These are phyloP conservation scores for Aspergillus arachidicola DNA, from an alignment of 2,329 filamentous ascomycete species.

Conservation along the genomic window DNA sequence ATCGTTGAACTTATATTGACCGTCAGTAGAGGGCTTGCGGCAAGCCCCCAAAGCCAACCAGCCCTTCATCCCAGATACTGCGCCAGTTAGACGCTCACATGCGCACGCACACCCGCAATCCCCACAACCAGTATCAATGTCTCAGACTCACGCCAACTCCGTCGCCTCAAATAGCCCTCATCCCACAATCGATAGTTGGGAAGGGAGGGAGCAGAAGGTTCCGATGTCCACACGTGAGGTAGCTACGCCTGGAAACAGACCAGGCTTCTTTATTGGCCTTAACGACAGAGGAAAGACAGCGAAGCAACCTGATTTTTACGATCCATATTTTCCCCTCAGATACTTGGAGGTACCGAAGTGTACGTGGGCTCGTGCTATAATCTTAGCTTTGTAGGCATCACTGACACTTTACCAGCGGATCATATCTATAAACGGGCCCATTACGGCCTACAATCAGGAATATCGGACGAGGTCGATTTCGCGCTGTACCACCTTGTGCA, in stretches of 20 bases:
- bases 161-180: constrained; percentile 35
- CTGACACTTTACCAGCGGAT: constrained; percentile 35
- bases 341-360: constrained; percentile 41
- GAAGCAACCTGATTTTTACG: constrained; percentile 41
- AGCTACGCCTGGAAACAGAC: constrained; percentile 46
- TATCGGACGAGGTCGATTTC: constrained; percentile 84
- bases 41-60: constrained; percentile 44
- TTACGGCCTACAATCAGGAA: constrained; percentile 76
- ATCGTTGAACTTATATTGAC: constrained; percentile 16
- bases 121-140: constrained; percentile 34
- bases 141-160: constrained; percentile 30
- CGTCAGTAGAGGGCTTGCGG: constrained; percentile 39
- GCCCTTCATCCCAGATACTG: constrained; percentile 43
- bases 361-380: constrained; percentile 22
- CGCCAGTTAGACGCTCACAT: constrained; percentile 38
- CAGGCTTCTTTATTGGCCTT: constrained; percentile 36
- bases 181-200: constrained; percentile 38
- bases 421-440: constrained; percentile 88
- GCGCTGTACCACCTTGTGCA: constrained; percentile 91
- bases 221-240: constrained; percentile 46
- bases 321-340: constrained; percentile 40
- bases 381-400: constrained; percentile 1
- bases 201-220: constrained; percentile 41
- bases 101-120: constrained; percentile 31
- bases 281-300: constrained; percentile 31